A percentile compares a stretch with the other conserved stretches of the same genome.
These are phyloP conservation scores for Penicillium sp. DNA, from an alignment of 2,329 filamentous ascomycete genomes.

Conservation along the genomic window DNA sequence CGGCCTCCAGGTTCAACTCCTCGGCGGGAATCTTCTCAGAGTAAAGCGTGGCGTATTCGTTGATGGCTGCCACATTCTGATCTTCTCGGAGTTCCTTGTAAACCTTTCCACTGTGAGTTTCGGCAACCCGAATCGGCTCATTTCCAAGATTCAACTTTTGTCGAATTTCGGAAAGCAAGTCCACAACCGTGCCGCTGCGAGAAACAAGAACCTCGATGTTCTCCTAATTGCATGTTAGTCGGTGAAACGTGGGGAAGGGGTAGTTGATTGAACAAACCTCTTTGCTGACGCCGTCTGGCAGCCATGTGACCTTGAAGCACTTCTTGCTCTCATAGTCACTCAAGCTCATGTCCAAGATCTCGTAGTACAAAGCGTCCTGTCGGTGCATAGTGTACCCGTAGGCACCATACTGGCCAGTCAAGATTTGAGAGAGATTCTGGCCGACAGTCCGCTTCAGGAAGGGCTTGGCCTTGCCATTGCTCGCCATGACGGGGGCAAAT, in stretches of 20 bases:
- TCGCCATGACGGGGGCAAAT: conserved; percentile 81
- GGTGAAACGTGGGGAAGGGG: not conserved
- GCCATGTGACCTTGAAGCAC: conserved; percentile 75
- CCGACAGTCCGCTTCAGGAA: conserved; percentile 72
- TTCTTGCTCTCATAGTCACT: conserved; percentile 94
- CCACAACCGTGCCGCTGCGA: conserved; percentile 78
- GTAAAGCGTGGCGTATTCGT: conserved; percentile 80
- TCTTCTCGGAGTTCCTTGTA: conserved; percentile 73
- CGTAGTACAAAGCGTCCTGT: conserved; percentile 81
- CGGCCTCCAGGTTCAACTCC: conserved; percentile 61
- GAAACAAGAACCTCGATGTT: conserved; percentile 79
- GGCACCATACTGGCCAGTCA: conserved; percentile 71
- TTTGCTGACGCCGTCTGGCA: conserved; percentile 88
- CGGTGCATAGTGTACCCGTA: conserved; percentile 70
- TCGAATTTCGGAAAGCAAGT: conserved; percentile 73
- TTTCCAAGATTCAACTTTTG: conserved; percentile 80
- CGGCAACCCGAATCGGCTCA: conserved; percentile 76
- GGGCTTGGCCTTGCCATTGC: conserved; percentile 73
- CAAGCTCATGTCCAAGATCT: conserved; percentile 90
- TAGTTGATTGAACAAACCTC: conserved; percentile 59
- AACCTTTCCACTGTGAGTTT: conserved; percentile 79
- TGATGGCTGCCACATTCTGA: conserved; percentile 75
- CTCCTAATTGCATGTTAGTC: conserved; percentile 56
- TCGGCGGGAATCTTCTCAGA: conserved; percentile 79
- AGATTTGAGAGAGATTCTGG: conserved; percentile 74